A percentile compares a stretch with the other conserved stretches of the same genome.
phyloP scores from a whole-genome alignment of 1,284 basidiomycete species.

The Melanopsichium pennsylvanicum region DNA sequence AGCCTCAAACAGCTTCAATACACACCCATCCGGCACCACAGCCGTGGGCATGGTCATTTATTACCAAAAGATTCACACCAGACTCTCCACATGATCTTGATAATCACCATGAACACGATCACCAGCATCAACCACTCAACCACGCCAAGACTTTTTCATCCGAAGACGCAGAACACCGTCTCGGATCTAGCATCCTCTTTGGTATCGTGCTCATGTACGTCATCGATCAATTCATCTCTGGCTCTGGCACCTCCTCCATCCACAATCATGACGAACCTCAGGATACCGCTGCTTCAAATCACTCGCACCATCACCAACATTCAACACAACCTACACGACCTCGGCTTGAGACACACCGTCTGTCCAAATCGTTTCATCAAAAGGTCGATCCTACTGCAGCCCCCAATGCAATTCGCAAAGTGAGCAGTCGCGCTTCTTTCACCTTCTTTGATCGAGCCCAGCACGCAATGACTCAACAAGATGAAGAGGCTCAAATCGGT shows the following conservation, averaged over 20 bases:
- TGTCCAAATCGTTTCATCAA: conserved; percentile 38
- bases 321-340: conserved; percentile 9
- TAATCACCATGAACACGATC: conserved; percentile 7
- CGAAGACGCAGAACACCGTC: conserved; percentile 41
- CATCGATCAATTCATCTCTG: conserved; percentile 38
- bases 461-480: conserved; percentile 10
- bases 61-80: conserved; percentile 24
- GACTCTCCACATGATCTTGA: conserved; percentile 1
- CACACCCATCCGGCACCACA: neutral
- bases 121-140: neutral
- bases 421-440: conserved; percentile 23
- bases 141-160: conserved; percentile 10
- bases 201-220: conserved; percentile 63
- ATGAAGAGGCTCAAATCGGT: conserved; percentile 26
- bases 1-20: neutral
- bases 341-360: conserved; percentile 39
- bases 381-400: conserved; percentile 6
- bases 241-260: neutral
- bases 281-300: neutral
- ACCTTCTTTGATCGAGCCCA: conserved; percentile 29
- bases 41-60: conserved; percentile 38
- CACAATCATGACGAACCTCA: conserved; percentile 10
- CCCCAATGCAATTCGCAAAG: conserved; percentile 6
- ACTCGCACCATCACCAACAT: conserved; percentile 9
- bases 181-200: conserved; percentile 54